Percentiles rank a stretch among this genome's conserved stretches.
phyloP scores from a whole-genome alignment of 805 yeast species.

The Lipomyces sp. region DNA sequence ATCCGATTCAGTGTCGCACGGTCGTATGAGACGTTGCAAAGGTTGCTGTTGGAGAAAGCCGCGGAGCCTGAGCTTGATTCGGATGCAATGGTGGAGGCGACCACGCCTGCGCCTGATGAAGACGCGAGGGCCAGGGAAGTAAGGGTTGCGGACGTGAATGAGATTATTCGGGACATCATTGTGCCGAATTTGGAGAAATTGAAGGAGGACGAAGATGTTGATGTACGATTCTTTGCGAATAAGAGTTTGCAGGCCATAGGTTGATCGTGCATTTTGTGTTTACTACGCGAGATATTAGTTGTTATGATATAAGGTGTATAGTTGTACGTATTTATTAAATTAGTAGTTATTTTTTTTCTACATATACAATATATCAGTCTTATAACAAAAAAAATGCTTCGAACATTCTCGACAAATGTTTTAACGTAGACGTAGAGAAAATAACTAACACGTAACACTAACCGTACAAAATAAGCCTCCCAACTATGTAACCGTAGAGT shows the following conservation, averaged over 20 bases:
- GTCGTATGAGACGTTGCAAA: conserved; percentile 66
- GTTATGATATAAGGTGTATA: conserved; percentile 3
- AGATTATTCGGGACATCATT: conserved; percentile 52
- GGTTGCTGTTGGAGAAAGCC: conserved; percentile 51
- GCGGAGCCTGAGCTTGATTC: conserved; percentile 20
- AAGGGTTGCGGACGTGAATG: conserved; percentile 33
- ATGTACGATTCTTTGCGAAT: conserved; percentile 82
- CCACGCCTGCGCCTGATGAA: conserved; percentile 22
- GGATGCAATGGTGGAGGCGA: conserved; percentile 36
- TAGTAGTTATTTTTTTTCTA: not conserved
- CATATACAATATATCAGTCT: not conserved
- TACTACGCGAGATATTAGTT: not conserved
- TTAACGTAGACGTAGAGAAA: not conserved
- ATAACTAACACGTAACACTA: not conserved
- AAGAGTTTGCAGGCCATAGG: conserved; percentile 32
- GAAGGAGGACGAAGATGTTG: conserved; percentile 76
- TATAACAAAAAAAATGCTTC: not conserved
- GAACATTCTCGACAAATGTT: not conserved
- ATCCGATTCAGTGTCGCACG: conserved; percentile 95
- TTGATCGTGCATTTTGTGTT: conserved; percentile 10
- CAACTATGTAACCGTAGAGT: not conserved
- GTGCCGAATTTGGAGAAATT: conserved; percentile 72
- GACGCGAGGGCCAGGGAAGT: conserved; percentile 5
- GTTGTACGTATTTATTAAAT: not conserved
- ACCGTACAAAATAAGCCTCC: not conserved